phyloP scores from a whole-genome alignment of 768 basidiomycete genomes.

The Xerocomus spinulosus region DNA sequence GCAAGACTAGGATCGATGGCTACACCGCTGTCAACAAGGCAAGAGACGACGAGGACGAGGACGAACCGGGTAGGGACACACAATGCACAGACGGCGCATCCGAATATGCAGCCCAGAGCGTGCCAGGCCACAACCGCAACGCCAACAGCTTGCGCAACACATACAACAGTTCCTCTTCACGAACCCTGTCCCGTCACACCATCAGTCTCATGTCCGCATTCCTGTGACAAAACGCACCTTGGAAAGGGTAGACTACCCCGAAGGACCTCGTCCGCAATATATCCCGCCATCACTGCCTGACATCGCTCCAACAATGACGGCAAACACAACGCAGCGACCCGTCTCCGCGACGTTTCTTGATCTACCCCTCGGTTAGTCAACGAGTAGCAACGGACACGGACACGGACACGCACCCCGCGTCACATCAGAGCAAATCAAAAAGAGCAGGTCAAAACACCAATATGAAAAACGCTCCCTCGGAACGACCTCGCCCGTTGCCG shows the following conservation, averaged over 20 bases:
- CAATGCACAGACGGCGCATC: slow-evolving; percentile 56
- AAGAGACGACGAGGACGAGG: neutral
- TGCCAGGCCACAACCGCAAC: slow-evolving; percentile 69
- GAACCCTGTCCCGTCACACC: slow-evolving; percentile 43
- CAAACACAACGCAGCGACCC: slow-evolving; percentile 70
- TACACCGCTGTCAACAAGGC: neutral
- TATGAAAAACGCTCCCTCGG: slow-evolving; percentile 85
- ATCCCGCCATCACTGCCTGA: slow-evolving; percentile 58
- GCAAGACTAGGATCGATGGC: slow-evolving; percentile 42
- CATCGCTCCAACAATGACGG: slow-evolving; percentile 77
- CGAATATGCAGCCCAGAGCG: slow-evolving; percentile 71
- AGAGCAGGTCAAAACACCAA: slow-evolving; percentile 89
- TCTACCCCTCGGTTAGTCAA: slow-evolving; percentile 38
- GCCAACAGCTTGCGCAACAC: slow-evolving; percentile 72
- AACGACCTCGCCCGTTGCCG: slow-evolving; percentile 49
- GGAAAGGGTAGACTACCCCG: slow-evolving; percentile 89
- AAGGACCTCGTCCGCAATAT: slow-evolving; percentile 78
- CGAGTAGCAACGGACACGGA: neutral
- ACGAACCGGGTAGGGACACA: slow-evolving; percentile 54
- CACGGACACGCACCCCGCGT: slow-evolving; percentile 46
- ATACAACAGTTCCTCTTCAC: slow-evolving; percentile 89
- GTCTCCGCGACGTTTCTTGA: slow-evolving; percentile 51
- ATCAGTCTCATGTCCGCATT: neutral
- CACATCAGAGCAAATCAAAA: slow-evolving; percentile 68
- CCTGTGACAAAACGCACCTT: slow-evolving; percentile 52